Evolutionary conservation across 176 grass and related monocot genomes (phyloP), one percentile per base, ranked within the genome.

Genomic region (Phoenix dactylifera): DNA sequence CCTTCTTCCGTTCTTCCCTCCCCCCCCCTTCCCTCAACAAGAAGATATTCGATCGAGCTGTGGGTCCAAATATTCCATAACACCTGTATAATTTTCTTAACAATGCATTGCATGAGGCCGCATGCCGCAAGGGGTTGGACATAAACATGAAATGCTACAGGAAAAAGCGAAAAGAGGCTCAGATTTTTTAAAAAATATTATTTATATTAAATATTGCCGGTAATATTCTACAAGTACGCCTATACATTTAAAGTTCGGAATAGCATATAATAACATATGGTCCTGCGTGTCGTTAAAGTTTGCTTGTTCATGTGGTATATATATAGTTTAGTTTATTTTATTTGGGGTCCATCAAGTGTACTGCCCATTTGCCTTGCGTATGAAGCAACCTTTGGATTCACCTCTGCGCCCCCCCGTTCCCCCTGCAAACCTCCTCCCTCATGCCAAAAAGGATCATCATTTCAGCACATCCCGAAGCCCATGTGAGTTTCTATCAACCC

Each of bases 361-460:
- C 84, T 92, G 74, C 70, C 80, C 69, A 90, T 83, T 57, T 99
- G 76, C 85, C 94, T 99, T 99, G 82, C 79, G 72, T 83, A 26
- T 66, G 88, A 99, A 89, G 94, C 94, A 89, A 93, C 52, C 62
- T 68, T 54, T 72, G 72, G 69, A 84, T 87, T 82, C 81, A 85
- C 73, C 58, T 64, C 65, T 70, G 54, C 60, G 15, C 26, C 66
- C 49, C 62, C 58, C 20, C 20, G 20, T 71, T 19, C 51, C 51
- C 28, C 58, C 51, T 75, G 74, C 70, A 67, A 74, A 75, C 68
- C 52, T 66, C 82, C 78, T 77, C 58, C 71, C 78, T 82, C 76
- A 76, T 89, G 85, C 76, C 74, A 54, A 89, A 98, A 99, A 79
- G 88, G 64, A 72, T 63, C 79, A 99, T 99, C 88, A 99, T 99